These are phyloP conservation scores for Tausonia pullulans DNA, from an alignment of 1,284 basidiomycete genomes.

Conservation along the genomic window DNA sequence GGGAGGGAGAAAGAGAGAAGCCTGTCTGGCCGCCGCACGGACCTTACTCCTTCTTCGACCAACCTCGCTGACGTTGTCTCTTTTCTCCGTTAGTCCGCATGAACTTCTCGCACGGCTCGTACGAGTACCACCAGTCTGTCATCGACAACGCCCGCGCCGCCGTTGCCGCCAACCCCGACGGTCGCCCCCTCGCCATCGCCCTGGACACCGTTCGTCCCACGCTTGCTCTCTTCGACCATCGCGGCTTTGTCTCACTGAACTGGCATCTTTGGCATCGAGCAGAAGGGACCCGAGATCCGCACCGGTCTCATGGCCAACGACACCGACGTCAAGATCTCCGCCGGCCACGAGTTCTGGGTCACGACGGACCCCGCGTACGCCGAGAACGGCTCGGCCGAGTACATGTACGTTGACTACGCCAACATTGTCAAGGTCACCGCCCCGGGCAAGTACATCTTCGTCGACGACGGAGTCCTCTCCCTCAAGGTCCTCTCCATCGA, in stretches of 20 bases:
- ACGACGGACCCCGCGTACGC: constrained; percentile 74
- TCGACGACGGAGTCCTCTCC: constrained; percentile 91
- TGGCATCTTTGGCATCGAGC: constrained; percentile 18
- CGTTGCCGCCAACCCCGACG: constrained; percentile 54
- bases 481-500: constrained; percentile 84
- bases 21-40: too few relatives aligned
- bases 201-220: constrained; percentile 68
- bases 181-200: constrained; percentile 93
- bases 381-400: constrained; percentile 67
- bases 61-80: too few relatives aligned
- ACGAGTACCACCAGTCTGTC: constrained; percentile 94
- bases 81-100: constrained; percentile 60
- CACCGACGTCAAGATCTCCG: constrained; percentile 72
- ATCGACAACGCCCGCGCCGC: constrained; percentile 89
- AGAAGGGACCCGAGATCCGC: constrained; percentile 99
- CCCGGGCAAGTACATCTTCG: constrained; percentile 90
- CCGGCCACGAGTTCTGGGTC: constrained; percentile 90
- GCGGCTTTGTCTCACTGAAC: constrained; percentile 16
- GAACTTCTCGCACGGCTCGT: constrained; percentile 96
- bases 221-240: not conserved
- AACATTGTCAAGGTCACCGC: constrained; percentile 93
- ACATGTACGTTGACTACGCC: constrained; percentile 86
- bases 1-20: not conserved
- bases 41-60: not conserved
- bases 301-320: constrained; percentile 85